Percentiles rank a stretch among this genome's conserved stretches.
These are phyloP conservation scores for Podila epigama DNA, from an alignment of 192 early-diverging fungal genomes.

Conservation along the genomic window DNA sequence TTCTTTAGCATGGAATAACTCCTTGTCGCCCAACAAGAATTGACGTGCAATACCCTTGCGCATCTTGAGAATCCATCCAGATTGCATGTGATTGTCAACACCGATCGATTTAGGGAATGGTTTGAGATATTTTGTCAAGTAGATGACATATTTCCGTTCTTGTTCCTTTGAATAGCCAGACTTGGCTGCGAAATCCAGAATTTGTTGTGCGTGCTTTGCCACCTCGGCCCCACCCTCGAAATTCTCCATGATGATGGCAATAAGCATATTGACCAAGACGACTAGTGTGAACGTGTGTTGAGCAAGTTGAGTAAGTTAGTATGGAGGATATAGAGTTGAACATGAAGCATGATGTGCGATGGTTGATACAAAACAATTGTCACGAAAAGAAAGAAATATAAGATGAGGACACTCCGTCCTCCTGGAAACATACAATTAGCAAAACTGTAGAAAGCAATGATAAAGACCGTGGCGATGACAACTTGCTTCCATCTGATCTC, in stretches of 20 bases:
- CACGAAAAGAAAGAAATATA: too few species aligned
- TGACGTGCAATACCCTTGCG: conserved; percentile 59
- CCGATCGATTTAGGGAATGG: conserved; percentile 56
- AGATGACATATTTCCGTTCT: conserved; percentile 49
- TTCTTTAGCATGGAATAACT: conserved; percentile 26
- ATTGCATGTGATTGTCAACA: conserved; percentile 50
- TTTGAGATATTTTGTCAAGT: conserved; percentile 63
- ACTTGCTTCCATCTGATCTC: conserved; percentile 37
- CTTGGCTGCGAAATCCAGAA: conserved; percentile 50
- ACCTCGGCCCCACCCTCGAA: conserved; percentile 64
- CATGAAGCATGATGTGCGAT: too few species aligned
- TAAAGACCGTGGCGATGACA: conserved; percentile 54
- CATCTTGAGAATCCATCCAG: conserved; percentile 49
- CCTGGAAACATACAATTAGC: conserved; percentile 71
- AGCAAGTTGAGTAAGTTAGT: too few species aligned
- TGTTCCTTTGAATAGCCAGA: conserved; percentile 32
- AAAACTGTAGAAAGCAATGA: conserved; percentile 60
- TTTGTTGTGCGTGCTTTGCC: conserved; percentile 59
- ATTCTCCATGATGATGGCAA: conserved; percentile 71
- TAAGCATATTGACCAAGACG: conserved; percentile 69
- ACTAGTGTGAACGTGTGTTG: too few species aligned
- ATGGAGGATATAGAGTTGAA: too few species aligned
- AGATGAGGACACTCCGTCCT: too few species aligned
- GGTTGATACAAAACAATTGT: too few species aligned
- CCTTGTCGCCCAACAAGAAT: conserved; percentile 52